Evolutionary conservation across 164 flowering plant species (phyloP), one percentile per base, ranked within the genome.

Genomic region (Vitis rupestris): DNA sequence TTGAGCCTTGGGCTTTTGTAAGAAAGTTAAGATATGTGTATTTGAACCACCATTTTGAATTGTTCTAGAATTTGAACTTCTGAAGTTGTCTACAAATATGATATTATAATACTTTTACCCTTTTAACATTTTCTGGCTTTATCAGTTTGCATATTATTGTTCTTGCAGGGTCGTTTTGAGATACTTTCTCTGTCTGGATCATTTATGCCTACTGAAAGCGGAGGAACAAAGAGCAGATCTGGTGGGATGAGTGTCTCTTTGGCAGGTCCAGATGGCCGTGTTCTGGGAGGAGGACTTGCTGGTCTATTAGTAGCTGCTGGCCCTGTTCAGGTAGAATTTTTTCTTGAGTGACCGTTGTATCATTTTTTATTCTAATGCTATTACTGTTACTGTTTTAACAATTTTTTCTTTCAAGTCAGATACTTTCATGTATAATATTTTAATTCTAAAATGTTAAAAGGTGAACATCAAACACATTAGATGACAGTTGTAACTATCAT

Each of bases 261-360:
- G 71, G 89, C 91, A 5, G 86, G 91, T n/a, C 85, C 88, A 4
- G 91, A 87, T 80, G 91, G 91, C n/a, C 84, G 89, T 61, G 89
- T 87, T 15, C 31, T 87, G 9, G 91, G 91, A 0, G 91, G 91
- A 53, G 87, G 89, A 44, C 83, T 87, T 68, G 91, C 89, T 59
- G 91, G 91, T 75, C 65, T 87, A 61, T 70, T 87, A 64, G 74
- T 84, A 29, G 91, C 91, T 65, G 91, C 91, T 60, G 84, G 89
- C 9, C 86, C 88, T 49, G 86, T 87, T 57, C 89, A 81, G 89
- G 91, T 87, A 70, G 51, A 37, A 0, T 37, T 63, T 53, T 54
- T 14, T 30, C 50, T 58, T 10, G 0, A 23, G 16, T 4, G 30
- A 15, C 15, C 4, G 11, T 11, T 12, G 44, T 37, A 37, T 37